Base-by-base conservation (phyloP, 805 yeast species). In the Saccharomyces kudriavzevii region DNA sequence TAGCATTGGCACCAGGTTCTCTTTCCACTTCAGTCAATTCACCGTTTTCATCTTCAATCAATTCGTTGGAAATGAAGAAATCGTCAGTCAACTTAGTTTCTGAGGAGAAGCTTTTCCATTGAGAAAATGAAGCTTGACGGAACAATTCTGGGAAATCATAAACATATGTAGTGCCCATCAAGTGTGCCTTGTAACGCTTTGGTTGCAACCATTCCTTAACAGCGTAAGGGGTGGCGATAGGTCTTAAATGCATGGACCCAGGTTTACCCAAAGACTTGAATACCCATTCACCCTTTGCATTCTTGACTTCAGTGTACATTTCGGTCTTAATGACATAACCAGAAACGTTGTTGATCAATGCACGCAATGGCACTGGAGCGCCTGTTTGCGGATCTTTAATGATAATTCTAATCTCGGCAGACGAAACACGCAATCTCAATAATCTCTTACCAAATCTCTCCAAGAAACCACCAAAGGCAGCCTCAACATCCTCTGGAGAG, bases 61-160 rank as follows among this genome's bases (percentile, higher is more conserved):
- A 80, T 75, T 94, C 99, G 57, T 80, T 79, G 48, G 86, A 82
- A 40, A 80, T 75, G 73, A 95, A 89, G 63, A 85, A 77, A 63
- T 89, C 94, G 57, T 84, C 89, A 5, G 56, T 30, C n/a, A 62
- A 47, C 60, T 82, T 83, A 48, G 77, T 71, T 52, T 71, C 70
- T 54, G 83, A 75, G 46, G 82, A 77, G 60, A 72, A 70, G 56
- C 80, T 80, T 70, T 85, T 84, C 99, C 99, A 94, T 72, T 84
- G 86, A 22, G 91, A 78, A 53, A 82, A 71, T 40, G 88, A 79
- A 40, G 97, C 96, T 76, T 94, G 97, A 66, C 91, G 88, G 86
- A 95, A 94, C 66, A 94, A 76, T 70, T 94, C 99, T 51, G 99
- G 99, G 94, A 94, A 95, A 73, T 94, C 99, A 67, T 95, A 94